Conservation (phyloP, 768 basidiomycete genomes). For the Asterophora parasitica region DNA sequence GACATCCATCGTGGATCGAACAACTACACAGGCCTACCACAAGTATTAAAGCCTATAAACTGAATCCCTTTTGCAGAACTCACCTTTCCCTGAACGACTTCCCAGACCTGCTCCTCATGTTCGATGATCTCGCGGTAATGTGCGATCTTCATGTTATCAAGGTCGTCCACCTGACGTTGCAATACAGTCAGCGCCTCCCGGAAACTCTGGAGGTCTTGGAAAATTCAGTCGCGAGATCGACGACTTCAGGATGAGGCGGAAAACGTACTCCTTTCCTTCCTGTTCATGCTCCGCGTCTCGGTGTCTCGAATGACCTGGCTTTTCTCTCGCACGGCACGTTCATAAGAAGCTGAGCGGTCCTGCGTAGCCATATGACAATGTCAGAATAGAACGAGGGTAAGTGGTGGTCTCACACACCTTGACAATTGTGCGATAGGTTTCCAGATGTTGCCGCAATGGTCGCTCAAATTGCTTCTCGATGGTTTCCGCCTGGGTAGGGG, state of each 20-base stretch:
- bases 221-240: slow-evolving; percentile 4
- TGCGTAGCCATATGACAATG: slow-evolving; percentile 21
- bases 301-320: slow-evolving; percentile 81
- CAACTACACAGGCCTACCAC: slow-evolving; percentile 66
- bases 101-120: slow-evolving; percentile 96
- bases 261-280: slow-evolving; percentile 75
- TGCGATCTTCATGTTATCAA: slow-evolving; percentile 77
- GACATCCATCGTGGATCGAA: slow-evolving; percentile 88
- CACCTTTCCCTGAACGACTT: slow-evolving; percentile 82
- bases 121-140: slow-evolving; percentile 89
- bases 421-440: slow-evolving; percentile 71
- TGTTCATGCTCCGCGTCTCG: slow-evolving; percentile 80
- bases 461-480: slow-evolving; percentile 87
- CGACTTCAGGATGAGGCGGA: background rate
- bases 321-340: slow-evolving; percentile 76
- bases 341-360: slow-evolving; percentile 85
- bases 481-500: slow-evolving; percentile 60
- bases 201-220: slow-evolving; percentile 80
- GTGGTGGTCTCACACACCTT: slow-evolving; percentile 40
- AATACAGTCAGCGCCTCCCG: slow-evolving; percentile 76
- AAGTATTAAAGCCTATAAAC: slow-evolving; percentile 8
- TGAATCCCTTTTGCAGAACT: slow-evolving; percentile 8
- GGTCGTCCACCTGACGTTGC: slow-evolving; percentile 86
- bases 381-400: background rate
- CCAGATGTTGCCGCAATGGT: slow-evolving; percentile 80